phyloP scores from a whole-genome alignment of 2,329 filamentous ascomycete genomes.

The Aureobasidium sp. region DNA sequence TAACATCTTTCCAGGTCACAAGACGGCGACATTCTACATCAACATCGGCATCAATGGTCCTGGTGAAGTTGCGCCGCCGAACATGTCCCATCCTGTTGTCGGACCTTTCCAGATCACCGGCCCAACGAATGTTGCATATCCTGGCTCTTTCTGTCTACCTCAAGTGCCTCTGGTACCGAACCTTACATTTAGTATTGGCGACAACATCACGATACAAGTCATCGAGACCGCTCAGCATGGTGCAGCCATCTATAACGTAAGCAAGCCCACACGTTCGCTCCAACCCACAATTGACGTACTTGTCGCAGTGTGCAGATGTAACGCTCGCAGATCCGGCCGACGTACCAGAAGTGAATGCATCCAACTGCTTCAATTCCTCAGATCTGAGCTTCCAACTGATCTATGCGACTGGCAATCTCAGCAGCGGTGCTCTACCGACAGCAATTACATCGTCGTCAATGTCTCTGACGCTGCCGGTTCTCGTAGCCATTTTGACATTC shows the following conservation, averaged over 20 bases:
- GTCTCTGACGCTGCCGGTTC: not conserved
- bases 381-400: constrained; percentile 67
- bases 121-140: constrained; percentile 71
- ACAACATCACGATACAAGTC: constrained; percentile 83
- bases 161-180: constrained; percentile 77
- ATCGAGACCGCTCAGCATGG: constrained; percentile 79
- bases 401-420: constrained; percentile 48
- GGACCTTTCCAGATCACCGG: constrained; percentile 75
- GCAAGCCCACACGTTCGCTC: constrained; percentile 21
- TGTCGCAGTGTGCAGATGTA: constrained; percentile 74
- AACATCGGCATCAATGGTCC: constrained; percentile 67
- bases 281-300: not conserved
- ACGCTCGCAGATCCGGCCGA: constrained; percentile 77
- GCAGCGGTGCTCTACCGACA: not conserved
- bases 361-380: constrained; percentile 84
- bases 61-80: constrained; percentile 52
- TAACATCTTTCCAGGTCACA: constrained; percentile 46
- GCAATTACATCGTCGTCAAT: not conserved
- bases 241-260: constrained; percentile 70
- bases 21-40: constrained; percentile 74
- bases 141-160: constrained; percentile 72
- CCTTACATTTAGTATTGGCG: constrained; percentile 64
- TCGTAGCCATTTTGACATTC: not conserved
- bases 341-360: constrained; percentile 63
- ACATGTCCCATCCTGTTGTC: constrained; percentile 82